Conservation (phyloP, 2,329 filamentous ascomycete species). For the Blastomyces parvus region DNA sequence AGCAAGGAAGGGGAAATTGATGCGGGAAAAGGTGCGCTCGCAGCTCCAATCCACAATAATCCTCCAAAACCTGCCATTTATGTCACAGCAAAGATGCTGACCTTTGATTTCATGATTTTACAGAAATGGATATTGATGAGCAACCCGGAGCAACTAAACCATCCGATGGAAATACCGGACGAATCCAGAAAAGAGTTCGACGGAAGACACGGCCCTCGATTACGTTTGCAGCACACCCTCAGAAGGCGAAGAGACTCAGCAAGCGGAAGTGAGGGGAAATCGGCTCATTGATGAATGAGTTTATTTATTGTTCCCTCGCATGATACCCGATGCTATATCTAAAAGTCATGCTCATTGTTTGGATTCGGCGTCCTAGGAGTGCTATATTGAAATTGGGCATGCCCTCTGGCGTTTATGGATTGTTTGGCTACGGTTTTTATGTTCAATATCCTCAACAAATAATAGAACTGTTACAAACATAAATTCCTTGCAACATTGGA, state of each 20-base stretch:
- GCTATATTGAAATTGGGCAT: not conserved
- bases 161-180: constrained; percentile 23
- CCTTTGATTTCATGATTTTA: constrained; percentile 1
- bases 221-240: constrained; percentile 28
- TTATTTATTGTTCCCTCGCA: not conserved
- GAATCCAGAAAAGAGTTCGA: constrained; percentile 33
- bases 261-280: constrained; percentile 25
- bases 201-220: constrained; percentile 32
- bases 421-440: not conserved
- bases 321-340: not conserved
- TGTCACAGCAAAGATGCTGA: constrained; percentile 10
- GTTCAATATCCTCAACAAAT: not conserved
- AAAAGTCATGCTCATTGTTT: not conserved
- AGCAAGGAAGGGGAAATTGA: constrained; percentile 15
- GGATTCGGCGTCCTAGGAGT: constrained; percentile 2
- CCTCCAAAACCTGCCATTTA: not conserved
- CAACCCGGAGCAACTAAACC: constrained; percentile 17
- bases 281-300: not conserved
- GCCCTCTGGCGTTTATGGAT: not conserved
- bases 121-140: constrained; percentile 36
- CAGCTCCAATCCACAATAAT: constrained; percentile 5
- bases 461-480: not conserved
- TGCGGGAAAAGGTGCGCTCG: constrained; percentile 9
- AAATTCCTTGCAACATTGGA: not conserved
- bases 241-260: constrained; percentile 24